A percentile compares a stretch with the other conserved stretches of the same genome.
These are phyloP conservation scores for Dryas drummondii DNA, from an alignment of 306 rosid species.

Conservation along the genomic window DNA sequence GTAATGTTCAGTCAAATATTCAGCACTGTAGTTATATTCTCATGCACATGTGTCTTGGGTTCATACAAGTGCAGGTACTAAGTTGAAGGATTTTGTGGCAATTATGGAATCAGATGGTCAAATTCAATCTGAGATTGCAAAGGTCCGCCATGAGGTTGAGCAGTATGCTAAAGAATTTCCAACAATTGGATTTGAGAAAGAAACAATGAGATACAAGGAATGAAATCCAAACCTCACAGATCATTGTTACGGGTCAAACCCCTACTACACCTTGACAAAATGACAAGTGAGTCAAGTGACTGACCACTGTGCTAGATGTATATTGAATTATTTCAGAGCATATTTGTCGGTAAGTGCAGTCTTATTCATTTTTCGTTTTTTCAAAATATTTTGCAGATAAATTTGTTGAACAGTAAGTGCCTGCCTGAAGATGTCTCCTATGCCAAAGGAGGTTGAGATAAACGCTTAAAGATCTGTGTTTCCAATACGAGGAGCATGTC, in stretches of 20 bases:
- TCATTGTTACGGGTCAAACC: conserved; percentile 6
- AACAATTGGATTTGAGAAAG: conserved; percentile 74
- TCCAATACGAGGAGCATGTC: neutral
- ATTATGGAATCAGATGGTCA: conserved; percentile 62
- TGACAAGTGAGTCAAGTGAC: neutral
- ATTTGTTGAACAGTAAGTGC: neutral
- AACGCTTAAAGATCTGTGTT: neutral
- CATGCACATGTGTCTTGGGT: conserved; percentile 12
- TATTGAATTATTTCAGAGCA: neutral
- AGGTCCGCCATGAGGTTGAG: conserved; percentile 69
- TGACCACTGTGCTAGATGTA: neutral
- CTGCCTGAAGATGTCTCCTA: neutral
- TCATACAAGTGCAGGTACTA: conserved; percentile 56
- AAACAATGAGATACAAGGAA: conserved; percentile 68
- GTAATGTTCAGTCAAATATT: conserved; percentile 11
- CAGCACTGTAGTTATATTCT: neutral
- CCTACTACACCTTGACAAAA: neutral
- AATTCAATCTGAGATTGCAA: conserved; percentile 60
- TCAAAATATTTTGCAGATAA: neutral
- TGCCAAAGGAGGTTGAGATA: neutral
- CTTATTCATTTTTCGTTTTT: neutral
- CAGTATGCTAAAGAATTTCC: conserved; percentile 84
- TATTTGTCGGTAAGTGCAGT: neutral
- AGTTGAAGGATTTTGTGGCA: conserved; percentile 82
- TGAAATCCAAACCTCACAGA: conserved; percentile 29